Evolutionary conservation across 768 basidiomycete genomes (phyloP), one percentile per base, ranked within the genome.

Genomic region (Trametes cubensis): DNA sequence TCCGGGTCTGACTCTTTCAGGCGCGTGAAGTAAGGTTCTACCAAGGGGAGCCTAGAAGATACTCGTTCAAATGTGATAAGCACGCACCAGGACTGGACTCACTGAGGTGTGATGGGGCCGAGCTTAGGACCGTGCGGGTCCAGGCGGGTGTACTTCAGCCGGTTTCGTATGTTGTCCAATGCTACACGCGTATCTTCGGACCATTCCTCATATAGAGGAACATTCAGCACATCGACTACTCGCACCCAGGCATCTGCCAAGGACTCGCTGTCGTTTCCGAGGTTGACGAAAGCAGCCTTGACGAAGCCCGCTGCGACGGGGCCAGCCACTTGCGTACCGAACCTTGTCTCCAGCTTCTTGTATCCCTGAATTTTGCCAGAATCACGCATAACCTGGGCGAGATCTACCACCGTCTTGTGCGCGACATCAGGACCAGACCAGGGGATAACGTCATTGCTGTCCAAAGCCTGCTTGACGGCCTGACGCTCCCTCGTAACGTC

Each of bases 21-120:
- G 25, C 94, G 88, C 1, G 95, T 98, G 76, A 99, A 99, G 77
- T 98, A 98, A 4, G 83, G 75, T 70, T 98, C 97, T 46, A 94
- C 89, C 46, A 99, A 80, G 21, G 96, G 94, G 17, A 79, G 82
- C 42, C 95, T 97, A 66, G 0, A 20, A 38, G 28, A 21, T 60
- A 25, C 63, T 41, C 21, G 61, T 42, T 45, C 39, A 66, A 61
- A 44, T 5, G 23, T 34, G 39, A 15, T 15, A 17, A 7, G 14
- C 7, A 5, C 10, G 0, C n/a, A 20, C 1, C 3, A 38, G 11
- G 2, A 10, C 10, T 11, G 11, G 40, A 42, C 89, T 73, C 66
- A 94, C 94, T 80, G 69, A 66, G 77, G 81, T 11, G 85, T 85
- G 64, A 99, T 94, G 64, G 87, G 81, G 1, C 94, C 95, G 26